Conservation (phyloP, 371 early-diverging fungal species). For the Apophysomyces elegans region DNA sequence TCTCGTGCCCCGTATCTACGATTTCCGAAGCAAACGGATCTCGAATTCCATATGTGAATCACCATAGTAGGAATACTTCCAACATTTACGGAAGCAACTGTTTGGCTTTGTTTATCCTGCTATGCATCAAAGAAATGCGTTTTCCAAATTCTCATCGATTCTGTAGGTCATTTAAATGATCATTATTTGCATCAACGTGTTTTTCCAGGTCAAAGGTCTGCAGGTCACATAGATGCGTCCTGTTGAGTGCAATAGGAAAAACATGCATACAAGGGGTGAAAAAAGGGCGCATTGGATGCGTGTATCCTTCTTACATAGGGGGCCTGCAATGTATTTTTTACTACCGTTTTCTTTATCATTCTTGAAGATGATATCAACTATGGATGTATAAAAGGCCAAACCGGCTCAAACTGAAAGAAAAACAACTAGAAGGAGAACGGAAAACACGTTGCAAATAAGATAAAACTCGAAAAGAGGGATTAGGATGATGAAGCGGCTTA, state of each 20-base stretch:
- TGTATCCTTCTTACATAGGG: slow-evolving; percentile 6
- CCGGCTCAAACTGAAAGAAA: background rate
- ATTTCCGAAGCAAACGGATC: too few species aligned
- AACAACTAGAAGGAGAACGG: background rate
- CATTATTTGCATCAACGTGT: too few species aligned
- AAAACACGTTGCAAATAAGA: background rate
- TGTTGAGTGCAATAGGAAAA: slow-evolving; percentile 1
- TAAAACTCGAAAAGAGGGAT: background rate
- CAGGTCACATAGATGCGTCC: background rate
- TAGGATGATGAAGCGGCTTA: background rate
- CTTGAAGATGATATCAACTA: background rate
- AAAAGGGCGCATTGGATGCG: background rate
- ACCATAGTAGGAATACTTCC: too few species aligned
- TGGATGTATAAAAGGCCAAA: background rate
- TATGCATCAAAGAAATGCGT: too few species aligned
- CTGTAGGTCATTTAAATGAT: too few species aligned
- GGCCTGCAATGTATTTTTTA: background rate
- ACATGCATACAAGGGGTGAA: background rate
- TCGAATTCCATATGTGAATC: too few species aligned
- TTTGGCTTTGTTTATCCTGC: too few species aligned
- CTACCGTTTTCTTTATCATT: background rate
- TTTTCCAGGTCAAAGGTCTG: background rate
- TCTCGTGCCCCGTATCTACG: too few species aligned
- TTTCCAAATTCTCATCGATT: too few species aligned
- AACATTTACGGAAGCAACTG: too few species aligned